phyloP scores from a whole-genome alignment of 1,284 basidiomycete genomes.

The Cystobasidium pallidum region DNA sequence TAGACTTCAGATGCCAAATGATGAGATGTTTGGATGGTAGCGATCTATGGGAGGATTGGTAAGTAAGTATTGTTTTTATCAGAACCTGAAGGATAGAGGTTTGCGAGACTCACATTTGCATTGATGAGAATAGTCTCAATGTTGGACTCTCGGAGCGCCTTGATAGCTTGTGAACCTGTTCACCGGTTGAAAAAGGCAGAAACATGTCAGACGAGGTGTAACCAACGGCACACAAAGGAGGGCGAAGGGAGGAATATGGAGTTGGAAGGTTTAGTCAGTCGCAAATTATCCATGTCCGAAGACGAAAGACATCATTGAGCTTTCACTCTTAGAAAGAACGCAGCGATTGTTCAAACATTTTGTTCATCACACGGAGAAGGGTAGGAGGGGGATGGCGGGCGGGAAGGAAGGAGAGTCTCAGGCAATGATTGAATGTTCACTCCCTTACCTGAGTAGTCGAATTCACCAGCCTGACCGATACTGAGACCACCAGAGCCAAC shows the following conservation, averaged over 20 bases:
- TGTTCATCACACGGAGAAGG: conserved; percentile 15
- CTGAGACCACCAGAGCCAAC: conserved; percentile 95
- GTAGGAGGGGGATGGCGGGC: background rate
- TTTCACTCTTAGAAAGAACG: conserved; percentile 38
- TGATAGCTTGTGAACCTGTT: conserved; percentile 86
- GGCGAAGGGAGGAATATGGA: conserved; percentile 1
- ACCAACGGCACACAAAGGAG: background rate
- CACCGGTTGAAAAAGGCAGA: too few species aligned
- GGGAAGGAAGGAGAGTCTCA: too few species aligned
- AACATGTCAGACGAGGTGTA: background rate
- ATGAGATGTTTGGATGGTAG: conserved; percentile 74
- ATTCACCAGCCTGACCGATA: conserved; percentile 99
- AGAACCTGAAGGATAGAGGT: conserved; percentile 8
- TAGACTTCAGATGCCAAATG: conserved; percentile 95
- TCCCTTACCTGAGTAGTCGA: conserved; percentile 87
- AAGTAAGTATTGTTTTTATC: background rate
- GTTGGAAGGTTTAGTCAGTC: conserved; percentile 6
- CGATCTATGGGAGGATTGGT: conserved; percentile 21
- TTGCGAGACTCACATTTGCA: conserved; percentile 89
- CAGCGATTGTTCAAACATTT: conserved; percentile 43
- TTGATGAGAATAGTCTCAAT: conserved; percentile 95
- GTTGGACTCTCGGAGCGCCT: conserved; percentile 94
- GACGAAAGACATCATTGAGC: conserved; percentile 35
- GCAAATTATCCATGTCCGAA: conserved; percentile 41
- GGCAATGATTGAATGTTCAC: too few species aligned